These are phyloP conservation scores for Dalbergia cultrata DNA, from an alignment of 306 rosid species.

Conservation along the genomic window DNA sequence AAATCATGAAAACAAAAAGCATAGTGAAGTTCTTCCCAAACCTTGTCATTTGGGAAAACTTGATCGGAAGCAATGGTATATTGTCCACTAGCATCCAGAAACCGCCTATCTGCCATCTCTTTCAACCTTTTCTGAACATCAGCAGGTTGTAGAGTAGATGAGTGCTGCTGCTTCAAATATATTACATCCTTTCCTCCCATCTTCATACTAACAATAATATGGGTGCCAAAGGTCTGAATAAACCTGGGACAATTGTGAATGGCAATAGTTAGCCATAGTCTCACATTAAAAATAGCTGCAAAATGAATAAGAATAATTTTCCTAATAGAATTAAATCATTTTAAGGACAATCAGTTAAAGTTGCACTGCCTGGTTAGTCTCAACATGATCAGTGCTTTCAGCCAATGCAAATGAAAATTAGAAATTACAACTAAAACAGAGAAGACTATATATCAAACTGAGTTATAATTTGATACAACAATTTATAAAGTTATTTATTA, in stretches of 20 bases:
- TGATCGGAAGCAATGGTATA: constrained; percentile 68
- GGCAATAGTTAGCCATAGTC: constrained; percentile 38
- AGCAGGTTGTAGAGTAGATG: constrained; percentile 86
- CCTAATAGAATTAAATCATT: constrained; percentile 22
- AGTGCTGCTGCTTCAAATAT: constrained; percentile 95
- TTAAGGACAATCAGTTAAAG: constrained; percentile 28
- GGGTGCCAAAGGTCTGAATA: constrained; percentile 93
- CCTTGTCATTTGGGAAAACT: constrained; percentile 75
- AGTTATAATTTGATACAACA: constrained; percentile 30
- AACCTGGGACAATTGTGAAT: constrained; percentile 63
- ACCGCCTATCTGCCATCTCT: constrained; percentile 91
- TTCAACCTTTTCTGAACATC: constrained; percentile 90
- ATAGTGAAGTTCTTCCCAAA: constrained; percentile 37
- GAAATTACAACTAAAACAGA: constrained; percentile 33
- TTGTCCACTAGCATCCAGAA: constrained; percentile 71
- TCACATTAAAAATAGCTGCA: constrained; percentile 29
- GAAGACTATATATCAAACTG: constrained; percentile 33
- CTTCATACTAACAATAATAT: constrained; percentile 90
- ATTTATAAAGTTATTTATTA: constrained; percentile 25
- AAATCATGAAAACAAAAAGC: constrained; percentile 33
- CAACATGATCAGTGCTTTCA: constrained; percentile 30
- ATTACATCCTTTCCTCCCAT: constrained; percentile 99
- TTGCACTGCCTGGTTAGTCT: constrained; percentile 15
- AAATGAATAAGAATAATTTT: constrained; percentile 5
- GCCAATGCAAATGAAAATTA: constrained; percentile 36